Evolutionary conservation across 257 asterid genomes (phyloP).

Genomic region (Nicotiana noctiflora): DNA sequence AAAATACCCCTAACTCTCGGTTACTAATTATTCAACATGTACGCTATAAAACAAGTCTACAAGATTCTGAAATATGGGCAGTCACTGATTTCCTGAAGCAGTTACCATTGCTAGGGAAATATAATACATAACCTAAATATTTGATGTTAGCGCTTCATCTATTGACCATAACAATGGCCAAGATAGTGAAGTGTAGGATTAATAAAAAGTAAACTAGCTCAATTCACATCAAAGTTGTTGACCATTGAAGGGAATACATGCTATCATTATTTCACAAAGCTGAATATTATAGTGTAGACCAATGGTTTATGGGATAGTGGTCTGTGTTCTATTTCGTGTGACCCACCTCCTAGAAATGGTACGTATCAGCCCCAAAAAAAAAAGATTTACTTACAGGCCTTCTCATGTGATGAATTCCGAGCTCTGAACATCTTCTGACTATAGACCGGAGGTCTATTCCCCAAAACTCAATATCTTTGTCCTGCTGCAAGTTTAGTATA

Average conservation of each 20-base stretch:
- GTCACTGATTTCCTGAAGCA: neutral
- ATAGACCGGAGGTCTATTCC: constrained; percentile 66
- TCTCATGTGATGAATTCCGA: constrained; percentile 79
- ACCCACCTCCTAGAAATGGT: neutral
- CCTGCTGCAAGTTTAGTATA: constrained; percentile 90
- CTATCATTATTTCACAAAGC: neutral
- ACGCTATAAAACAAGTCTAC: neutral
- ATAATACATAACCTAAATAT: neutral
- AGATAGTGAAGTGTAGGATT: neutral
- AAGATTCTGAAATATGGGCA: neutral
- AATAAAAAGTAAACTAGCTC: neutral
- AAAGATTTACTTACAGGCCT: constrained; percentile 73
- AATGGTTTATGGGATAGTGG: neutral
- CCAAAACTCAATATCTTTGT: constrained; percentile 75
- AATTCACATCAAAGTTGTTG: neutral
- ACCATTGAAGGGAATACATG: neutral
- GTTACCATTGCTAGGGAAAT: neutral
- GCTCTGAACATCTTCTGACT: constrained; percentile 46
- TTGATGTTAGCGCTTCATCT: neutral
- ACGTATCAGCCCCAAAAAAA: neutral
- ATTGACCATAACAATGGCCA: neutral
- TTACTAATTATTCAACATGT: too few species aligned
- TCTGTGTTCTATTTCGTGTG: neutral
- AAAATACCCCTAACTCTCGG: too few species aligned
- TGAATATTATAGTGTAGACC: neutral